Base-by-base conservation (phyloP, 352 stramenopile species). In the Globisporangium splendens region DNA sequence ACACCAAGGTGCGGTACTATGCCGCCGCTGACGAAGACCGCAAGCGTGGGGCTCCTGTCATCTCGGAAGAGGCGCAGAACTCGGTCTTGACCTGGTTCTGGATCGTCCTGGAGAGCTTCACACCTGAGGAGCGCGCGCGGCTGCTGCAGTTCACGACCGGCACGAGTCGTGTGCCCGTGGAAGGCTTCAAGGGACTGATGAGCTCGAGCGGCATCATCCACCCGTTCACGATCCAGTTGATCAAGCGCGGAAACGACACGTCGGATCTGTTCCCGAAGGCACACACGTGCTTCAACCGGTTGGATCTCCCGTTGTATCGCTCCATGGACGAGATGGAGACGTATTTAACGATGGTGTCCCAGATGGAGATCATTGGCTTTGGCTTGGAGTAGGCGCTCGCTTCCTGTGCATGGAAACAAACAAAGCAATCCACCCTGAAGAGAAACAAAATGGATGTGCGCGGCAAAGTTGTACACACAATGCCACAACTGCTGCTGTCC, bases 201-300 rank as follows among this genome's bases (percentile, higher is more conserved):
- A 92, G 83, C 64, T 84, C 77, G 8, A 89, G 81, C 42, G 85
- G 85, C n/a, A 83, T 86, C 49, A 86, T 90, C 49, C 79, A 90
- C 55, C 69, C 71, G 51, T 94, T 94, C 65, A 89, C 79, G n/a
- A 75, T 94, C 35, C 80, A 92, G 66, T 61, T 91, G n/a, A 65
- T 93, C 3, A 59, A 66, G 3, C 70, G 70, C 18, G 73, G 75
- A 14, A 58, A 75, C n/a, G 69, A 77, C 7, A 68, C 66, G 2
- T 59, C 71, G 22, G 68, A 73, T 17, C 53, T 88, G 14, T 91
- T 83, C 44, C 80, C 85, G 17, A 84, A 86, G n/a, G 80, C 80
- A 7, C 85, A 94, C 63, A 94, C 85, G 44, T 94, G 84, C 65
- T 94, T 94, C 59, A 94, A 94, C 57, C 73, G 84, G 18, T 78